phyloP scores from a whole-genome alignment of 306 rosid species.

The Pterocarpus macrocarpus region DNA sequence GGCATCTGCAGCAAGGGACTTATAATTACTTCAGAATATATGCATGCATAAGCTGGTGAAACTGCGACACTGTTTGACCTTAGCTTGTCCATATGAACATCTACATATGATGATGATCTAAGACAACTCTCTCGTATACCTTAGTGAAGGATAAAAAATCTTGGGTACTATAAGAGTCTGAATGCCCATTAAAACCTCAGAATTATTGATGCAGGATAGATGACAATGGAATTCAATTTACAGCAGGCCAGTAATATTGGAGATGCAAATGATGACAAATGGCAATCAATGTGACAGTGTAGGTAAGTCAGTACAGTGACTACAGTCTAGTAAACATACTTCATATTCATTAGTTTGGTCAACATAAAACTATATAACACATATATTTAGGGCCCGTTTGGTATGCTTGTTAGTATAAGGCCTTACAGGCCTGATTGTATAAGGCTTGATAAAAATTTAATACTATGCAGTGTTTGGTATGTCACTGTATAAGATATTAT shows the following conservation, averaged over 20 bases:
- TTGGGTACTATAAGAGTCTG: neutral
- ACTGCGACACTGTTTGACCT: conserved; percentile 16
- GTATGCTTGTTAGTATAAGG: too few species aligned
- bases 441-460: too few species aligned
- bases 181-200: conserved; percentile 13
- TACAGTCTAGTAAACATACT: conserved; percentile 11
- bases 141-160: neutral
- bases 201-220: conserved; percentile 1
- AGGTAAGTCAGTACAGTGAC: neutral
- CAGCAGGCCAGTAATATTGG: neutral
- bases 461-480: too few species aligned
- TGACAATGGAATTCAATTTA: conserved; percentile 7
- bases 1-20: neutral
- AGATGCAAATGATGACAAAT: neutral
- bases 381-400: too few species aligned
- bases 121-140: conserved; percentile 19
- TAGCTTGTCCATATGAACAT: neutral
- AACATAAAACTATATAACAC: neutral
- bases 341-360: conserved; percentile 19
- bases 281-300: neutral
- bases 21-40: conserved; percentile 18
- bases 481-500: too few species aligned
- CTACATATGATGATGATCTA: neutral
- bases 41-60: conserved; percentile 1
- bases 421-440: too few species aligned